These are phyloP conservation scores for Acanthamoeba healyi DNA, from an alignment of 208 protist genomes.

Conservation along the genomic window DNA sequence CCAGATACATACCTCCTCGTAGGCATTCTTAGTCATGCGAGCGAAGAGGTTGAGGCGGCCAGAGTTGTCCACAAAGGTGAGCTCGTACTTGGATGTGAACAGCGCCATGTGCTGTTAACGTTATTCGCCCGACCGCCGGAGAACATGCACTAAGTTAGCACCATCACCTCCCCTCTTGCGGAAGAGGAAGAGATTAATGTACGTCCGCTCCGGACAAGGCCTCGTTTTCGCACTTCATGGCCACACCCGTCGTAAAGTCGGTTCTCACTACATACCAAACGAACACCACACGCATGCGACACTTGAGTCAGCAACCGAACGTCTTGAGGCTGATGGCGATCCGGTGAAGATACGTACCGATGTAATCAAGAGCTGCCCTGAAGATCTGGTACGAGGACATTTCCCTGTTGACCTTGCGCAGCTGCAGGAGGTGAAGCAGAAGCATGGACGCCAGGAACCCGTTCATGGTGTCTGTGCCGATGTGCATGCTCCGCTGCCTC, in stretches of 20 bases:
- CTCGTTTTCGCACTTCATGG: conserved; percentile 70
- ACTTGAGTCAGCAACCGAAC: too few relatives aligned
- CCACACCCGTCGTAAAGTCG: conserved; percentile 18
- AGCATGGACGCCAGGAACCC: conserved; percentile 73
- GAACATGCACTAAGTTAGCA: too few relatives aligned
- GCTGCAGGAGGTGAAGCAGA: conserved; percentile 52
- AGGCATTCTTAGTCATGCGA: conserved; percentile 63
- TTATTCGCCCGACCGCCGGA: too few relatives aligned
- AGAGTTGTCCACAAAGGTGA: conserved; percentile 67
- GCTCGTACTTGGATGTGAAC: conserved; percentile 29
- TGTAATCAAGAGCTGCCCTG: conserved; percentile 15
- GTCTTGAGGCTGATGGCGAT: neutral
- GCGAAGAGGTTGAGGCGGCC: conserved; percentile 56
- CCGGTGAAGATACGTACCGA: too few relatives aligned
- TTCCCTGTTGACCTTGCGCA: conserved; percentile 34
- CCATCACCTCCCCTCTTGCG: too few relatives aligned
- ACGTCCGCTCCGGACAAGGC: conserved; percentile 39
- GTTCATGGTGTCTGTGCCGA: conserved; percentile 29
- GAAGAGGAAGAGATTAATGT: neutral
- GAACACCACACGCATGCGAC: too few relatives aligned
- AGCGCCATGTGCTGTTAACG: neutral
- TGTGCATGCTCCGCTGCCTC: conserved; percentile 44
- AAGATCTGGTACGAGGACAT: conserved; percentile 76
- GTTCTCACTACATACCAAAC: conserved; percentile 30
- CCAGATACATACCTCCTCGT: conserved; percentile 36